phyloP scores from a whole-genome alignment of 2,329 filamentous ascomycete species.

The Apiospora sp. region DNA sequence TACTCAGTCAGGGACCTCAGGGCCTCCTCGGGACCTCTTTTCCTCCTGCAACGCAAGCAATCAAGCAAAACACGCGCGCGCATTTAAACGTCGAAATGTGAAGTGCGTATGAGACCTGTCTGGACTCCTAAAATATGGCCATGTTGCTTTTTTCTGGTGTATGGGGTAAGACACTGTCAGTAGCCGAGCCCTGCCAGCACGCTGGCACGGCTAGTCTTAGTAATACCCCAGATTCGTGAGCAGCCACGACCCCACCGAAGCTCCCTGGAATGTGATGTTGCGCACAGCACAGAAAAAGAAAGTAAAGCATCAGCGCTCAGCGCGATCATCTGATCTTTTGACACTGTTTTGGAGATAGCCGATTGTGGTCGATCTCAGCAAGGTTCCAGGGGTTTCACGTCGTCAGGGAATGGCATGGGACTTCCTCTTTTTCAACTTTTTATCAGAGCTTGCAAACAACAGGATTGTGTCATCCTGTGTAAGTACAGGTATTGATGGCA shows the following conservation, averaged over 20 bases:
- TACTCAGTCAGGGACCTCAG: neutral
- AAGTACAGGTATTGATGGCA: neutral
- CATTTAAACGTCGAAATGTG: neutral
- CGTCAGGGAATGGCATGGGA: neutral
- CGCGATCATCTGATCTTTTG: conserved; percentile 19
- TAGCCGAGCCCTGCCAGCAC: neutral
- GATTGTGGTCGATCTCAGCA: conserved; percentile 14
- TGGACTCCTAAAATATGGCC: neutral
- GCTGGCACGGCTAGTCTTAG: neutral
- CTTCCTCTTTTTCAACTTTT: neutral
- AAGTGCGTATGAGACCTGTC: conserved; percentile 3
- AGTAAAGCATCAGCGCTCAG: neutral
- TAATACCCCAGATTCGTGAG: conserved; percentile 15
- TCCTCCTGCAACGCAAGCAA: neutral
- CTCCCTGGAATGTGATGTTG: neutral
- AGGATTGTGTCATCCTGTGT: neutral
- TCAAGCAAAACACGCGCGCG: neutral
- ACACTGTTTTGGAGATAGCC: conserved; percentile 18
- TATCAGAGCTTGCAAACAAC: neutral
- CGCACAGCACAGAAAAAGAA: neutral
- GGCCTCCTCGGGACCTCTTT: neutral
- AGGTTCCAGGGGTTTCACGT: neutral
- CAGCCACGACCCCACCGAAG: conserved; percentile 9
- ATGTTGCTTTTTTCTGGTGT: neutral
- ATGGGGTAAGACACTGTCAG: neutral